phyloP scores from a whole-genome alignment of 805 yeast genomes.

The Kodamaea jinghongensis region DNA sequence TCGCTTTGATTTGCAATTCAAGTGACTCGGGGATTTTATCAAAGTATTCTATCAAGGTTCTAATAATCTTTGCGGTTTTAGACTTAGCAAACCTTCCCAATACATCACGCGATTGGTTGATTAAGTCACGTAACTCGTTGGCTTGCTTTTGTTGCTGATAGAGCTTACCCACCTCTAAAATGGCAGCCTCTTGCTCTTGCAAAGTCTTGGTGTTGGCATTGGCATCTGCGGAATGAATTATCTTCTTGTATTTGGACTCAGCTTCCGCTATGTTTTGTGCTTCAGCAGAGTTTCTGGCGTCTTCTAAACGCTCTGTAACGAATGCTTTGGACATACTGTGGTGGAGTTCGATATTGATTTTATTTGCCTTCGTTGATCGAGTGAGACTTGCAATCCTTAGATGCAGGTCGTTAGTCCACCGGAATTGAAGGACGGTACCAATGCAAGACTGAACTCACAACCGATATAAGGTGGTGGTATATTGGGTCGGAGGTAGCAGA shows the following conservation, averaged over 20 bases:
- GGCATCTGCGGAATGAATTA: constrained; percentile 31
- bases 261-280: constrained; percentile 53
- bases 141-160: constrained; percentile 52
- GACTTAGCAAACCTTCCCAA: constrained; percentile 86
- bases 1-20: constrained; percentile 69
- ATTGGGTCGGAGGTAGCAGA: too few species aligned
- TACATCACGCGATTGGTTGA: constrained; percentile 65
- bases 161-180: constrained; percentile 71
- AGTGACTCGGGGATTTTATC: constrained; percentile 60
- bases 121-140: constrained; percentile 55
- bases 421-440: too few species aligned
- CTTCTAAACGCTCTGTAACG: constrained; percentile 36
- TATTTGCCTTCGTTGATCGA: too few species aligned
- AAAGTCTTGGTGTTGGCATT: constrained; percentile 22
- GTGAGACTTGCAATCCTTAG: too few species aligned
- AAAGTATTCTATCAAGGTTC: constrained; percentile 73
- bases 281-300: constrained; percentile 59
- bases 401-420: too few species aligned
- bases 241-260: constrained; percentile 53
- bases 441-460: too few species aligned
- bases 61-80: constrained; percentile 89
- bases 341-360: too few species aligned
- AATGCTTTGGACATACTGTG: too few species aligned
- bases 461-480: too few species aligned
- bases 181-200: constrained; percentile 59